These are phyloP conservation scores for Epichloe sp. DNA, from an alignment of 2,329 filamentous ascomycete species.

Conservation along the genomic window DNA sequence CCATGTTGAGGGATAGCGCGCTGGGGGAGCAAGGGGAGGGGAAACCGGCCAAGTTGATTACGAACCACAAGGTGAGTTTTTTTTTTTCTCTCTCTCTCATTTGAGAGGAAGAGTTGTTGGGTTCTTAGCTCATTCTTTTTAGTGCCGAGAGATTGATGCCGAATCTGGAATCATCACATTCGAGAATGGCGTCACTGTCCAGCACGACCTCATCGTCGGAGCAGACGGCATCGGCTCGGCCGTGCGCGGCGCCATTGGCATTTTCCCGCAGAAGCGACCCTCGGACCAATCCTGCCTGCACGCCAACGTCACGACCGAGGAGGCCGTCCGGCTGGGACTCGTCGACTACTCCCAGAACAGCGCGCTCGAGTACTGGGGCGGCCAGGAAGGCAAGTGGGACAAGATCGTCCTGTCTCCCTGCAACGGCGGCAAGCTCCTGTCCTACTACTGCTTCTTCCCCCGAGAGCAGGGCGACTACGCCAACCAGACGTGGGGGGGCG, in stretches of 20 bases:
- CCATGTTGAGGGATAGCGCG: conserved; percentile 50
- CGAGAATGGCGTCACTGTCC: conserved; percentile 32
- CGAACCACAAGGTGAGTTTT: conserved; percentile 38
- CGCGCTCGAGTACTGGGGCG: conserved; percentile 60
- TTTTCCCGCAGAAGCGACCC: conserved; percentile 44
- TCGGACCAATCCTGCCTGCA: conserved; percentile 50
- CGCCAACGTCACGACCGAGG: conserved; percentile 47
- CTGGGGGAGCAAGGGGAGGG: conserved; percentile 39
- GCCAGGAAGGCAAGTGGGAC: conserved; percentile 47
- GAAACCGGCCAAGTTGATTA: conserved; percentile 34
- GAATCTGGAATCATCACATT: conserved; percentile 37
- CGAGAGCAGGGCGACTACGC: conserved; percentile 42
- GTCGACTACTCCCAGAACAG: conserved; percentile 47
- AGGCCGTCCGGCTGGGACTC: conserved; percentile 46
- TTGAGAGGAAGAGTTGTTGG: too few relatives aligned
- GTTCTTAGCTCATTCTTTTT: neutral
- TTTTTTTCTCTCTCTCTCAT: neutral
- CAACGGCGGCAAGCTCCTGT: conserved; percentile 50
- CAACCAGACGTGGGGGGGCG: conserved; percentile 48
- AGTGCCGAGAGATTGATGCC: conserved; percentile 39
- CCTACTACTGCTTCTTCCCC: conserved; percentile 60
- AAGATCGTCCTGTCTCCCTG: conserved; percentile 62
- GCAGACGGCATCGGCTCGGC: conserved; percentile 55
- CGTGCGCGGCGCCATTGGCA: conserved; percentile 50
- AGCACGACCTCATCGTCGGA: conserved; percentile 49